Percentiles rank a stretch among this genome's conserved stretches.
phyloP scores from a whole-genome alignment of 2,329 filamentous ascomycete species.

The Cladophialophora exuberans region DNA sequence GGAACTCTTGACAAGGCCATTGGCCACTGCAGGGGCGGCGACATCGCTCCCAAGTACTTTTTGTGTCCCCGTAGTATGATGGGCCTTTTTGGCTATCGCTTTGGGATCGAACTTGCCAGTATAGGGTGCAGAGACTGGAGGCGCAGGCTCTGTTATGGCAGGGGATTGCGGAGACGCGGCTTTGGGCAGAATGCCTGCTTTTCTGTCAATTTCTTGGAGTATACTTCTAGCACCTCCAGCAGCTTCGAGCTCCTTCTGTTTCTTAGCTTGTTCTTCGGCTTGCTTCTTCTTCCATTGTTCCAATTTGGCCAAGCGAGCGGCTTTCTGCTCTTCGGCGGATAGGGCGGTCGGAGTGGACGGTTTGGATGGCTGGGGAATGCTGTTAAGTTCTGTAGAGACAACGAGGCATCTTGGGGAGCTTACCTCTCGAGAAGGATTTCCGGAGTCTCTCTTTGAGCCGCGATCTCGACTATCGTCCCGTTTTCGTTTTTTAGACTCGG shows the following conservation, averaged over 20 bases:
- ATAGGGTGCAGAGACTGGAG: constrained; percentile 59
- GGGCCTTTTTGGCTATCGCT: constrained; percentile 78
- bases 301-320: constrained; percentile 77
- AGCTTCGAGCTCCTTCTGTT: constrained; percentile 68
- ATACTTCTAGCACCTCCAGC: constrained; percentile 68
- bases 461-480: constrained; percentile 67
- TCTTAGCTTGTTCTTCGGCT: constrained; percentile 71
- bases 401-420: constrained; percentile 37
- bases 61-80: constrained; percentile 58
- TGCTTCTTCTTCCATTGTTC: constrained; percentile 94
- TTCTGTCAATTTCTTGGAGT: constrained; percentile 74
- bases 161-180: constrained; percentile 56
- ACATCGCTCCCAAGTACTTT: constrained; percentile 57
- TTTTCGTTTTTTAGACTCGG: constrained; percentile 71
- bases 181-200: constrained; percentile 60
- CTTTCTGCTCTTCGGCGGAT: constrained; percentile 75
- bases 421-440: constrained; percentile 61
- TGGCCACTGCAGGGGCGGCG: constrained; percentile 49
- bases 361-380: constrained; percentile 56
- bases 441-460: constrained; percentile 53
- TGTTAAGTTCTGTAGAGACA: constrained; percentile 32
- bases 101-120: constrained; percentile 86
- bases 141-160: constrained; percentile 47
- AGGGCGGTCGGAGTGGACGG: constrained; percentile 51
- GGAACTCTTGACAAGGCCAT: constrained; percentile 45